These are phyloP conservation scores for Alternaria incomplexa DNA, from an alignment of 2,329 filamentous ascomycete species.

Conservation along the genomic window DNA sequence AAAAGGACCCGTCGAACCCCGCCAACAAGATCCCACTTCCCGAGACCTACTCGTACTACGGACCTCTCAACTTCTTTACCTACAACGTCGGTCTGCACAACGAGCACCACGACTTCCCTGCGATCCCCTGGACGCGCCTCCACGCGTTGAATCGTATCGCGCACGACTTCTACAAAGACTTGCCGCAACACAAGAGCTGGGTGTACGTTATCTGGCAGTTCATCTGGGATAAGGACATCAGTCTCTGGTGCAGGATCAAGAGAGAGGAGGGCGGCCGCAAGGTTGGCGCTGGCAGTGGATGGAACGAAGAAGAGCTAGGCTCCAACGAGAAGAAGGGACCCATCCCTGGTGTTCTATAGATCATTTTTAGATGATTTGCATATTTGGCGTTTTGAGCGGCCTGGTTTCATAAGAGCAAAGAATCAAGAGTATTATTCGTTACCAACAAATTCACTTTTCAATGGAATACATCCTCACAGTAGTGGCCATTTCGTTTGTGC, in stretches of 20 bases:
- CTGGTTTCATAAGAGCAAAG: not conserved
- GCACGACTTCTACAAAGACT: conserved; percentile 85
- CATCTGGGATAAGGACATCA: conserved; percentile 86
- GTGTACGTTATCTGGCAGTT: conserved; percentile 94
- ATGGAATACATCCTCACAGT: not conserved
- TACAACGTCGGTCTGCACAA: conserved; percentile 99
- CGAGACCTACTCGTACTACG: conserved; percentile 98
- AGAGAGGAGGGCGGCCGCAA: conserved; percentile 75
- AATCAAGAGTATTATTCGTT: not conserved
- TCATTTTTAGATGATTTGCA: not conserved
- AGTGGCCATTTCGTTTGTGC: not conserved
- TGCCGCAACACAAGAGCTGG: conserved; percentile 91
- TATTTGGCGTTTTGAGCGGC: conserved; percentile 3
- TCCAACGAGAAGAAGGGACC: conserved; percentile 56
- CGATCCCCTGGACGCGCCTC: conserved; percentile 90
- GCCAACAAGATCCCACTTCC: conserved; percentile 64
- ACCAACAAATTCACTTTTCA: not conserved
- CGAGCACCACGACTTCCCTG: conserved; percentile 98
- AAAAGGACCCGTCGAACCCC: conserved; percentile 65
- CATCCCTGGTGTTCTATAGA: conserved; percentile 45
- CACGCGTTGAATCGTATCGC: conserved; percentile 79
- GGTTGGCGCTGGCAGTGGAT: conserved; percentile 55
- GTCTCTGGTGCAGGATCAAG: conserved; percentile 92
- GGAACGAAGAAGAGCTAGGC: conserved; percentile 58
- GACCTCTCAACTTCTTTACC: conserved; percentile 85